phyloP scores from a whole-genome alignment of 1,139 yeast genomes.

The Debaryomyces psychrophilus region DNA sequence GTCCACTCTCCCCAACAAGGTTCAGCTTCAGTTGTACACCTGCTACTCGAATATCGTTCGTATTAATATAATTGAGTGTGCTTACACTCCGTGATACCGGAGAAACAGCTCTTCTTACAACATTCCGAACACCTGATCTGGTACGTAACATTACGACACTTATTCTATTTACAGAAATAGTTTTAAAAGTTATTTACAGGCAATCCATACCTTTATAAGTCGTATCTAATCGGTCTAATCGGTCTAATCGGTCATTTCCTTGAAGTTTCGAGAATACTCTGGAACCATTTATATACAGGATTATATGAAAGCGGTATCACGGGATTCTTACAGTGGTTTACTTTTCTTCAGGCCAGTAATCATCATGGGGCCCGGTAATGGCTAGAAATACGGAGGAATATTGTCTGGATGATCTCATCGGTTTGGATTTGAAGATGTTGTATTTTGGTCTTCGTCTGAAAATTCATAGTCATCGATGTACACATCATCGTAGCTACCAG shows the following conservation, averaged over 20 bases:
- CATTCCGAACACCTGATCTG: background rate
- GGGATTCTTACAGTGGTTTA: background rate
- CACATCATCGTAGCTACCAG: conserved; percentile 28
- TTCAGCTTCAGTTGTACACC: background rate
- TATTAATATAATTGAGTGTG: background rate
- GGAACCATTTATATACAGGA: conserved; percentile 9
- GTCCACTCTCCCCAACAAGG: background rate
- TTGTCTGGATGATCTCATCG: conserved; percentile 5
- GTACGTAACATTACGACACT: conserved; percentile 5
- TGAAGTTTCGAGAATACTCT: conserved; percentile 11
- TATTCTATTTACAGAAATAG: conserved; percentile 1
- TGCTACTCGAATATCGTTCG: background rate
- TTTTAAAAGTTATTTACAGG: background rate
- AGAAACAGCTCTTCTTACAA: background rate
- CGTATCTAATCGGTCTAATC: background rate
- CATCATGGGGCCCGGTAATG: conserved; percentile 40
- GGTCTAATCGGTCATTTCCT: conserved; percentile 5
- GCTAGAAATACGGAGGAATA: conserved; percentile 37
- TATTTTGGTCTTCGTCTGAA: conserved; percentile 27
- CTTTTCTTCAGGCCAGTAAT: conserved; percentile 38
- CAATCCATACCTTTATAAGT: background rate
- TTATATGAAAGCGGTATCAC: background rate
- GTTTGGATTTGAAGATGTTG: background rate
- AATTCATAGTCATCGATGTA: conserved; percentile 33
- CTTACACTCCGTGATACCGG: background rate